Percentiles rank a stretch among this genome's conserved stretches.
These are phyloP conservation scores for Umbelopsis isabellina DNA, from an alignment of 192 early-diverging fungal species.

Conservation along the genomic window DNA sequence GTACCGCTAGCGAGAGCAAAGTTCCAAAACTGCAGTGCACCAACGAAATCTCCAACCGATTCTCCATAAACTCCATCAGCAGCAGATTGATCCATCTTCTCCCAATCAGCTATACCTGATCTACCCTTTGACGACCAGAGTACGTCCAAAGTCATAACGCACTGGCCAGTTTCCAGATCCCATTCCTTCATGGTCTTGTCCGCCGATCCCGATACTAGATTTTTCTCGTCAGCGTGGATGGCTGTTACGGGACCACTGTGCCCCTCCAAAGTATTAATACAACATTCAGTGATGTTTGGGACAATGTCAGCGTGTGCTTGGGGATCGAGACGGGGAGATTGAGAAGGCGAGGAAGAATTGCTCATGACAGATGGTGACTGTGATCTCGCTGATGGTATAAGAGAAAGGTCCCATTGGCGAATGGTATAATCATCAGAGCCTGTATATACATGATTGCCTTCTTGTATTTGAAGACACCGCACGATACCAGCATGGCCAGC, in stretches of 20 bases:
- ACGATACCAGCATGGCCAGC: slow-evolving; percentile 46
- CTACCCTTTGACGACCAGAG: slow-evolving; percentile 59
- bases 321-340: neutral
- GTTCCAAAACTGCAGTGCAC: slow-evolving; percentile 74
- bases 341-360: slow-evolving; percentile 6
- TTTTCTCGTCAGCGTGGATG: slow-evolving; percentile 55
- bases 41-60: slow-evolving; percentile 59
- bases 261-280: slow-evolving; percentile 41
- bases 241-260: slow-evolving; percentile 51
- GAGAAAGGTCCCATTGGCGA: slow-evolving; percentile 37
- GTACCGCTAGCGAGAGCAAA: slow-evolving; percentile 77
- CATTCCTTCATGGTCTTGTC: slow-evolving; percentile 80
- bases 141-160: slow-evolving; percentile 69
- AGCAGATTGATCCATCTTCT: neutral
- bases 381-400: slow-evolving; percentile 17
- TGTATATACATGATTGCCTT: slow-evolving; percentile 34
- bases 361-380: slow-evolving; percentile 20
- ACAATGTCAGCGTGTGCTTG: slow-evolving; percentile 1
- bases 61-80: slow-evolving; percentile 32
- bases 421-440: slow-evolving; percentile 38
- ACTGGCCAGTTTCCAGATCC: slow-evolving; percentile 70
- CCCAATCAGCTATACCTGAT: slow-evolving; percentile 10
- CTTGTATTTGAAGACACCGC: slow-evolving; percentile 38
- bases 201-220: slow-evolving; percentile 68
- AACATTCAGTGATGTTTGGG: slow-evolving; percentile 6